These are phyloP conservation scores for Blastomyces percursus DNA, from an alignment of 2,329 filamentous ascomycete species.

Conservation along the genomic window DNA sequence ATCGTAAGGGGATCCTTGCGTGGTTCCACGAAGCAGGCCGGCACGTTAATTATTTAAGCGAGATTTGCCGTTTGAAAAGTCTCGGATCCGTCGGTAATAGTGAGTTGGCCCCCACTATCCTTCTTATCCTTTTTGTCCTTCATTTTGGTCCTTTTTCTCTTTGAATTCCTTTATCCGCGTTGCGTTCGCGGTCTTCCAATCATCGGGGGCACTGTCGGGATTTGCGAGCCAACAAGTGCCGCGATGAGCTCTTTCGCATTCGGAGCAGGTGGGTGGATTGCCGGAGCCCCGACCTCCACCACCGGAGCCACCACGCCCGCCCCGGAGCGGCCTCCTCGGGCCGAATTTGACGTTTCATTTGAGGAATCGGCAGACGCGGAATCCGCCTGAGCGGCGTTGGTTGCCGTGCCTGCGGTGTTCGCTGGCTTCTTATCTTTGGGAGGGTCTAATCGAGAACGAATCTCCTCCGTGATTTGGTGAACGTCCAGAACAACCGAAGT, in stretches of 20 bases:
- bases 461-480: too few relatives aligned
- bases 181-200: background rate
- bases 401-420: too few relatives aligned
- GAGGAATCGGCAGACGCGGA: too few relatives aligned
- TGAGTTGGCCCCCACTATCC: background rate
- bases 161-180: background rate
- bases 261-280: background rate
- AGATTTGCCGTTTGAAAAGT: background rate
- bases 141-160: background rate
- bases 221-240: background rate
- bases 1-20: background rate
- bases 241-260: background rate
- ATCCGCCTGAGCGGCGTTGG: too few relatives aligned
- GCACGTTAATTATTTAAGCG: background rate
- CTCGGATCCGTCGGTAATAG: background rate
- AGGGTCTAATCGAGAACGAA: too few relatives aligned
- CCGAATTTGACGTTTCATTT: too few relatives aligned
- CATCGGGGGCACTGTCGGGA: background rate
- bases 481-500: too few relatives aligned
- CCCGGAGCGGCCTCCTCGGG: too few relatives aligned
- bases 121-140: background rate
- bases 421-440: too few relatives aligned
- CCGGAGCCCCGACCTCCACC: too few relatives aligned
- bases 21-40: background rate
- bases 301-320: too few relatives aligned